Evolutionary conservation across 83 land plant genomes (phyloP), one percentile per base, ranked within the genome.

Genomic region (Picea mariana): DNA sequence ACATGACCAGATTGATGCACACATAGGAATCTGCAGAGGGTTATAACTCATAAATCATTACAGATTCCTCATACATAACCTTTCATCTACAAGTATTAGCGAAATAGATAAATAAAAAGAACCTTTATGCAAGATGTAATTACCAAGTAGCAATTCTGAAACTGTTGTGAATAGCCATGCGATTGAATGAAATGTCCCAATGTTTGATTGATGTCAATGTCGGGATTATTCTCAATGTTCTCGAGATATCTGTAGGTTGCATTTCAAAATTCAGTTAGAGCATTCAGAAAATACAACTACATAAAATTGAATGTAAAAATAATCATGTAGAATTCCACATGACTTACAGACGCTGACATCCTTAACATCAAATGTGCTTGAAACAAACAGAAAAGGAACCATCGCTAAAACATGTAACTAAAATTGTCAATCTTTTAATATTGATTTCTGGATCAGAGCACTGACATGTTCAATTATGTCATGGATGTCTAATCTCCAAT

Each of bases 1-100:
- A 80, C 99, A 98, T 18, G 99, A 98, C 99, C 99, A 98, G 2
- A 96, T 96, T 42, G 96, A 96, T 61, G 86, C 97, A 79, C 99
- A 98, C n/a, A 98, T 88, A 34, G 99, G 99, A 71, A 94, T 82
- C 99, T 97, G 77, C 42, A 81, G 20, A 82, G 13, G 62, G 23
- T 62, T 3, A 67, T 3, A 9, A 17, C 21, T 67, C 38, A 61
- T 47, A 84, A 78, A 58, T 40, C 44, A 38, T 24, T 18, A 26
- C n/a, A 61, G 68, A 79, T 16, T 62, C 26, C 52, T 55, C 18
- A 15, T 59, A 9, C 44, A 18, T 17, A 78, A 27, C 58, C 60
- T 26, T 78, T 77, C 5, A 77, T n/a, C 47, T 38, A 47, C 55
- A 21, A 73, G 47, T 44, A 63, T 75, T 82, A 40, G 0, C 2